Percentiles rank a stretch among this genome's conserved stretches.
Conservation (phyloP, 345 rosid species). For the Trapa incisa region DNA sequence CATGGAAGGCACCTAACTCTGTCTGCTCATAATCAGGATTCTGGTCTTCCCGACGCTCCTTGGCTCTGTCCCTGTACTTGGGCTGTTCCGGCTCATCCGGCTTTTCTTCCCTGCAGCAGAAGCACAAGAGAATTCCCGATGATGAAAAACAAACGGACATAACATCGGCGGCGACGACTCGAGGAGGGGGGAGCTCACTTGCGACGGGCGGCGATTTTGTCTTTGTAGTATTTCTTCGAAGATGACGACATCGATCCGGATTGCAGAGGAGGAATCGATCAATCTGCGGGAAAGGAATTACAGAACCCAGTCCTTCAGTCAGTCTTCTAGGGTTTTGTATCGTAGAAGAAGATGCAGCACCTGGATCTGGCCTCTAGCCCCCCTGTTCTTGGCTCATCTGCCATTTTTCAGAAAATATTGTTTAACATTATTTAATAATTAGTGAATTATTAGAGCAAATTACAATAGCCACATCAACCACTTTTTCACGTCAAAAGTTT, state of each 20-base stretch:
- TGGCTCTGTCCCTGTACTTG: constrained; percentile 86
- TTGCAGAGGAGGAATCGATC: background rate
- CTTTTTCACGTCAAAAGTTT: too few species aligned
- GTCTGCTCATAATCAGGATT: constrained; percentile 87
- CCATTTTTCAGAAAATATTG: too few species aligned
- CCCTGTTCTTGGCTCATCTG: too few species aligned
- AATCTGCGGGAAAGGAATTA: background rate
- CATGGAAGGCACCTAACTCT: constrained; percentile 80
- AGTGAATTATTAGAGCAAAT: too few species aligned
- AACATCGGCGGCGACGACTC: background rate
- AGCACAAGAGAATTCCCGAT: background rate
- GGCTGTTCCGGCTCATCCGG: constrained; percentile 65
- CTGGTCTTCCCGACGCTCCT: constrained; percentile 93
- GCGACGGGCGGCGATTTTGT: constrained; percentile 76
- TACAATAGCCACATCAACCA: too few species aligned
- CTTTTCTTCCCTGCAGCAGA: constrained; percentile 63
- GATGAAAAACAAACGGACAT: background rate
- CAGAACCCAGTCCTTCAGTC: background rate
- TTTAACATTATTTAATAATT: too few species aligned
- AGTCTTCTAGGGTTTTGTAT: background rate
- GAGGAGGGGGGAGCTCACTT: constrained; percentile 27
- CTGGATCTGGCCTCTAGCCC: too few species aligned
- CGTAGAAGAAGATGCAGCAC: too few species aligned
- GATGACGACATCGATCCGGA: constrained; percentile 35
- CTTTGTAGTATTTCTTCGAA: constrained; percentile 63